Evolutionary conservation across 441 rosid species (phyloP).

Genomic region (Erodium chrysanthum): DNA sequence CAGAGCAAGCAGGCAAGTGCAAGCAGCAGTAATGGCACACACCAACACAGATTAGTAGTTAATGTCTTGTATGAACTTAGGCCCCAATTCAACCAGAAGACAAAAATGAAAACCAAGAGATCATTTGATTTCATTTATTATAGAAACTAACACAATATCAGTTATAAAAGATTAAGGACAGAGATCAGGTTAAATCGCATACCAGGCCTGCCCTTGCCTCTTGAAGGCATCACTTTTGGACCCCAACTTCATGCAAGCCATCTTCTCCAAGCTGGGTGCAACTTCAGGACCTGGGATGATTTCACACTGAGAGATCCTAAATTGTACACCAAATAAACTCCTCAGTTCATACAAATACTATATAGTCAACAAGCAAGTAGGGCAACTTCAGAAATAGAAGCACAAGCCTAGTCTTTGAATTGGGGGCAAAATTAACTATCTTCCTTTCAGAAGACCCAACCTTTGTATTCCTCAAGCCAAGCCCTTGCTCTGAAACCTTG

Average conservation of each 20-base stretch:
- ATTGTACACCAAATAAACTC: constrained; percentile 2
- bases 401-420: too few species aligned
- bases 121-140: background rate
- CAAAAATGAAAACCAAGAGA: too few species aligned
- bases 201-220: constrained; percentile 28
- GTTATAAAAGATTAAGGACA: background rate
- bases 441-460: background rate
- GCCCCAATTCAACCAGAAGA: too few species aligned
- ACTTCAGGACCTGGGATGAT: background rate
- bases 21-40: background rate
- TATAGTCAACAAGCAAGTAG: too few species aligned
- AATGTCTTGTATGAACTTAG: background rate
- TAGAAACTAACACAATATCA: background rate
- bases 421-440: too few species aligned
- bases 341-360: background rate
- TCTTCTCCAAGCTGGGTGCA: constrained; percentile 8
- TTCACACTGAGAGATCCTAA: background rate
- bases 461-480: background rate
- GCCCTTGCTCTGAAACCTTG: background rate
- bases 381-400: too few species aligned
- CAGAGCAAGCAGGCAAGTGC: too few species aligned
- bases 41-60: background rate
- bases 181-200: background rate
- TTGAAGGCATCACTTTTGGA: constrained; percentile 25
- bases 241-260: constrained; percentile 27